Evolutionary conservation across 1,284 basidiomycete species (phyloP).

Genomic region (Ceratobasidium sp.): DNA sequence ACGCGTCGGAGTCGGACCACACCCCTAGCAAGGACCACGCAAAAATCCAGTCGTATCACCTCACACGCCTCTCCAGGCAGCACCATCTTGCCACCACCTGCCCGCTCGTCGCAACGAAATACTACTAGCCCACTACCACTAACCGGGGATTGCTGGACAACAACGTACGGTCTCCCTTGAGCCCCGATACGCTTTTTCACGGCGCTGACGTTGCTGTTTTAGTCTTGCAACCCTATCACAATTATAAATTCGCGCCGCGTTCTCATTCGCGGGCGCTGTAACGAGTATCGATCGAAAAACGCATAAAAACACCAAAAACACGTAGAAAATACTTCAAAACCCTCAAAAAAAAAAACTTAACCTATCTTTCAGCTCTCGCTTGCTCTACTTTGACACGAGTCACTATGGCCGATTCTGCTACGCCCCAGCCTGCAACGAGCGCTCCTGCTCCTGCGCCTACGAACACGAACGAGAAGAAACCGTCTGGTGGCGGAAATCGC

Average conservation of each 20-base stretch:
- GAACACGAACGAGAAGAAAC: constrained; percentile 44
- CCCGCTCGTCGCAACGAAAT: constrained; percentile 34
- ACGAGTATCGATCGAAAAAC: constrained; percentile 48
- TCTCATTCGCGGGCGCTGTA: constrained; percentile 38
- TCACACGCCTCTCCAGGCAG: constrained; percentile 61
- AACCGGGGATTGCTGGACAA: constrained; percentile 6
- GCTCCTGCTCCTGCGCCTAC: constrained; percentile 40
- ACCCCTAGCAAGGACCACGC: constrained; percentile 30
- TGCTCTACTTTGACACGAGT: constrained; percentile 37
- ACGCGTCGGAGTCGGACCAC: constrained; percentile 35
- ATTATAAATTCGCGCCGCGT: constrained; percentile 46
- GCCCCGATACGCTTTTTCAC: background rate
- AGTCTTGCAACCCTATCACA: constrained; percentile 45
- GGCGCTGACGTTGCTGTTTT: constrained; percentile 25
- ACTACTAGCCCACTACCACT: constrained; percentile 29
- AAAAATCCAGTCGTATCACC: constrained; percentile 16
- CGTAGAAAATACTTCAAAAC: constrained; percentile 67
- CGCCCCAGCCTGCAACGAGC: constrained; percentile 36
- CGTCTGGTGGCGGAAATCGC: constrained; percentile 38
- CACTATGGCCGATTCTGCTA: constrained; percentile 46
- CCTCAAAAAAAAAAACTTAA: constrained; percentile 55
- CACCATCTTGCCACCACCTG: constrained; percentile 65
- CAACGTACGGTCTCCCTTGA: constrained; percentile 13
- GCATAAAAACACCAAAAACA: constrained; percentile 62
- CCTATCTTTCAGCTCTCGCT: constrained; percentile 48